Percentiles rank a stretch among this genome's conserved stretches.
These are phyloP conservation scores for Centrapalus pauciflorus DNA, from an alignment of 129 eudicot genomes.

Conservation along the genomic window DNA sequence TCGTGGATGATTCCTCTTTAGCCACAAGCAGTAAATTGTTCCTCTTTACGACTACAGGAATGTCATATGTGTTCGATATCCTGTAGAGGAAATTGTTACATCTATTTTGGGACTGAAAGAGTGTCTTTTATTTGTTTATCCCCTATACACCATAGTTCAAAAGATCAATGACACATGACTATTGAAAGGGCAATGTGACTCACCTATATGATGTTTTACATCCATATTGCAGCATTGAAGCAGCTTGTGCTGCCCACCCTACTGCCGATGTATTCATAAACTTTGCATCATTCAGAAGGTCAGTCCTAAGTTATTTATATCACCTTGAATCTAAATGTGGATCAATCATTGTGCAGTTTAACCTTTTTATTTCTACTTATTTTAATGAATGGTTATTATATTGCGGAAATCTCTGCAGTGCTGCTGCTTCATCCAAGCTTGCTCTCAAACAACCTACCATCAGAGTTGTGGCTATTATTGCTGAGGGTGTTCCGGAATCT, in stretches of 20 bases:
- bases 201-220: background rate
- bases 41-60: too few species aligned
- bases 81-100: background rate
- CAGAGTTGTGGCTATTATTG: constrained; percentile 93
- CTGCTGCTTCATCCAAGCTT: constrained; percentile 93
- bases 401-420: constrained; percentile 47
- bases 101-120: background rate
- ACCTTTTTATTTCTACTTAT: background rate
- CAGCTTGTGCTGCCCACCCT: constrained; percentile 97
- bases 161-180: background rate
- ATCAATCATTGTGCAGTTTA: background rate
- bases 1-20: too few species aligned
- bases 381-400: background rate
- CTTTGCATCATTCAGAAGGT: constrained; percentile 97
- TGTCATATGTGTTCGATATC: too few species aligned
- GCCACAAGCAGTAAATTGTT: too few species aligned
- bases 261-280: constrained; percentile 97
- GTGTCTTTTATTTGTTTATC: background rate
- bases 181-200: background rate
- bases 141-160: background rate
- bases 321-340: background rate
- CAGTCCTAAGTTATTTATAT: constrained; percentile 13
- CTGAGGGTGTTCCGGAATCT: constrained; percentile 96
- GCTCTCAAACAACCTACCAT: constrained; percentile 97
- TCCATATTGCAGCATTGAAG: constrained; percentile 67